Evolutionary conservation across 1,284 basidiomycete species (phyloP).

Genomic region (Meira miltonrushii): DNA sequence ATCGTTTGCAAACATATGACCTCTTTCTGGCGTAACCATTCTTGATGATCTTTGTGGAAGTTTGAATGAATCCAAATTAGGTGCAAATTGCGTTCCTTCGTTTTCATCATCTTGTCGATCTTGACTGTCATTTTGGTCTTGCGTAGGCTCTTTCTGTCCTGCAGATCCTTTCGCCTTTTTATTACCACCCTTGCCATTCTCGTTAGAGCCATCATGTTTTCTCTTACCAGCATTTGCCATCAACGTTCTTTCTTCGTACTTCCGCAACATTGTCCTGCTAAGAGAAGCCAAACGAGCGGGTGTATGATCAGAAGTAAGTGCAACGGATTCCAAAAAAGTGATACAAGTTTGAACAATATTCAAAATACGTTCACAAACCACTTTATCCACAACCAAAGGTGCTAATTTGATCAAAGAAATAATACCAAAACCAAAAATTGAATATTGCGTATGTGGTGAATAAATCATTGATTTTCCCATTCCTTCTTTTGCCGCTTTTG

Average conservation of each 20-base stretch:
- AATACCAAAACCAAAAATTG: constrained; percentile 80
- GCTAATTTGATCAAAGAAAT: constrained; percentile 55
- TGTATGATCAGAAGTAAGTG: constrained; percentile 44
- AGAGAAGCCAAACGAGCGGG: constrained; percentile 42
- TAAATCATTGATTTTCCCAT: constrained; percentile 54
- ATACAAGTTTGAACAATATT: constrained; percentile 72
- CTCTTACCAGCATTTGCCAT: neutral
- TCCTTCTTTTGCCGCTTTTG: constrained; percentile 6
- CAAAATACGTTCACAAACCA: constrained; percentile 53
- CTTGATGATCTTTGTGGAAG: too few relatives aligned
- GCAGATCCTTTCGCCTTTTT: neutral
- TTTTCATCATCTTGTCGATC: neutral
- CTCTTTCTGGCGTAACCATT: too few relatives aligned
- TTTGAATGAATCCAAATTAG: too few relatives aligned
- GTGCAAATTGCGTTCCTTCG: neutral
- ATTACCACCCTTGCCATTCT: neutral
- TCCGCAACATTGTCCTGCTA: constrained; percentile 30
- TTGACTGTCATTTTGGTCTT: neutral
- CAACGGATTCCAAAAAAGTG: constrained; percentile 54
- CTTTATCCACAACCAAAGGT: neutral
- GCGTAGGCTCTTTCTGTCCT: neutral
- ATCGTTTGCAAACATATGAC: neutral
- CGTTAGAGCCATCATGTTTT: neutral
- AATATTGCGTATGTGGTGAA: constrained; percentile 83
- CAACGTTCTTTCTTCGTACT: neutral